Evolutionary conservation across 2,329 filamentous ascomycete genomes (phyloP), one percentile per base, ranked within the genome.

Genomic region (Colletotrichum australisinense): DNA sequence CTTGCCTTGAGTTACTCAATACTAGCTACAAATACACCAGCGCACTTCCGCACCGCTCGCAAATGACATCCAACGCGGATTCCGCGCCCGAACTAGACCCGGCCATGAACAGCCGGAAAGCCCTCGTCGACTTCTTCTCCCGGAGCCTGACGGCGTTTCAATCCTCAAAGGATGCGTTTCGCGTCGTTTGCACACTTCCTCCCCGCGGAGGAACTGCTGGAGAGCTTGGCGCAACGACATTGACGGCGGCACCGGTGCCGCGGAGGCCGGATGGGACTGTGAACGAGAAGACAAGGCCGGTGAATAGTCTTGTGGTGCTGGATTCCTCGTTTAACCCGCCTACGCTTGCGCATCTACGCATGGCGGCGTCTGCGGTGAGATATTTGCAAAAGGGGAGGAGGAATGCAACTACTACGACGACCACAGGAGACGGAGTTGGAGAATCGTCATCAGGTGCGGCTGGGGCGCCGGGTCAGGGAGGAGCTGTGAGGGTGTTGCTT

Each of bases 291-390:
- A 12, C 32, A 12, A 8, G 32, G 6, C 32, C 76, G 74, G 26
- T 80, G 79, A 55, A 69, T 57, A 72, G 57, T 22, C 83, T 93
- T 71, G 82, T 92, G 66, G 83, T 93, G 68, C 86, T 93, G 59
- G 91, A 93, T 81, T 91, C 91, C 63, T 92, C 90, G 72, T 93
- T 93, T 84, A 93, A 93, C 78, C 91, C 91, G 30, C 91, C 91
- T 0, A 93, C 91, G 0, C 82, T 84, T 8, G 91, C 91, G 2
- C 91, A 93, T 79, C 82, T 87, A 56, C 83, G 83, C 69, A 91
- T 93, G 85, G 88, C 87, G 0, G 79, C 83, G 0, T 86, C 87
- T 2, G 89, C 89, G 1, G 67, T 88, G 76, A 62, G 28, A 28
- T 56, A 52, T 64, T n/a, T 32, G 26, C 4, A 16, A 16, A 24